These are phyloP conservation scores for Trichoderma lentiforme DNA, from an alignment of 2,329 filamentous ascomycete genomes.

Conservation along the genomic window DNA sequence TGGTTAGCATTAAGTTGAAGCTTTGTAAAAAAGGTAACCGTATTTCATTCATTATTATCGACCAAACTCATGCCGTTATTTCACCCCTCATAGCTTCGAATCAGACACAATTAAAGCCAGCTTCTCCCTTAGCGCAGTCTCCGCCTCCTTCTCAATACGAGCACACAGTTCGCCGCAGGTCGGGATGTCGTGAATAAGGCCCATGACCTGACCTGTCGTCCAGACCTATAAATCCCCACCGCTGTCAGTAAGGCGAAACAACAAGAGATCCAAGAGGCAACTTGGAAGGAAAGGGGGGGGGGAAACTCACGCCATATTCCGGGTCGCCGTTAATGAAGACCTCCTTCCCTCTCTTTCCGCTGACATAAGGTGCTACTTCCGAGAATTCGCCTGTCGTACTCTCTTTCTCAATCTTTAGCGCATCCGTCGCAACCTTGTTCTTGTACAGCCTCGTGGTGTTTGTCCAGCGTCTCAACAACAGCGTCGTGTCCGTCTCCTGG, in stretches of 20 bases:
- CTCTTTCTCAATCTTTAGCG: slow-evolving; percentile 77
- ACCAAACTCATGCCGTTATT: too few species aligned
- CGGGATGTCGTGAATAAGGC: slow-evolving; percentile 78
- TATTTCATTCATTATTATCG: not conserved
- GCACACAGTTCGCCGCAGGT: slow-evolving; percentile 66
- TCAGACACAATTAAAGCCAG: slow-evolving; percentile 52
- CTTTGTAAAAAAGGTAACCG: not conserved
- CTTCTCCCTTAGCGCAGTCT: slow-evolving; percentile 60
- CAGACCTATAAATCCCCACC: slow-evolving; percentile 62
- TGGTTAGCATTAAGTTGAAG: not conserved
- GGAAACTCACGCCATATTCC: slow-evolving; percentile 70
- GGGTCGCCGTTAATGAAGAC: slow-evolving; percentile 91
- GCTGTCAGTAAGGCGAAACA: not conserved
- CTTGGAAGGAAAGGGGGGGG: not conserved
- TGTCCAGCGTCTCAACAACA: slow-evolving; percentile 85
- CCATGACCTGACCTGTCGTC: slow-evolving; percentile 96
- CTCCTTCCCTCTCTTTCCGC: slow-evolving; percentile 83
- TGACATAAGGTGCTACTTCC: slow-evolving; percentile 83
- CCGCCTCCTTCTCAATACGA: slow-evolving; percentile 75
- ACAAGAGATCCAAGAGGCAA: too few species aligned
- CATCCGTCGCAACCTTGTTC: slow-evolving; percentile 82
- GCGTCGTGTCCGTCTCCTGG: slow-evolving; percentile 84
- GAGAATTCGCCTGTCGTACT: slow-evolving; percentile 83
- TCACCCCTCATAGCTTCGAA: slow-evolving; percentile 53
- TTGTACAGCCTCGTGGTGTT: slow-evolving; percentile 87